A percentile compares a stretch with the other conserved stretches of the same genome.
phyloP scores from a whole-genome alignment of 768 basidiomycete genomes.

The Macrolepiota albuminosa region DNA sequence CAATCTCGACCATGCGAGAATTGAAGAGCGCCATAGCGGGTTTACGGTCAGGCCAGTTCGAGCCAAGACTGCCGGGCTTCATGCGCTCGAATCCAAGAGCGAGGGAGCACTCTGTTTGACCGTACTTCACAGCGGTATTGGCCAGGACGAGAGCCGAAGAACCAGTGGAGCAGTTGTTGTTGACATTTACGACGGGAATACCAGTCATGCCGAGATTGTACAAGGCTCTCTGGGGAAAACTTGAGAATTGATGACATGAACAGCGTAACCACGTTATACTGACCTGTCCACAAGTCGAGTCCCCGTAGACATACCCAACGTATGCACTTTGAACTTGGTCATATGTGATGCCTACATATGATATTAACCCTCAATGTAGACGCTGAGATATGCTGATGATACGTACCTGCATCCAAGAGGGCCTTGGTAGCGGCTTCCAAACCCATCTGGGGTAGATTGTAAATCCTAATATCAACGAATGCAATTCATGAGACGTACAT shows the following conservation, averaged over 20 bases:
- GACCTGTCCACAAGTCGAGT: constrained; percentile 75
- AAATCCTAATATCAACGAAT: neutral
- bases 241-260: neutral
- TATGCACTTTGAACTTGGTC: constrained; percentile 69
- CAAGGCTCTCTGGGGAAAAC: constrained; percentile 52
- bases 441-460: constrained; percentile 55
- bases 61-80: constrained; percentile 67
- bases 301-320: constrained; percentile 78
- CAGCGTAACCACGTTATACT: constrained; percentile 4
- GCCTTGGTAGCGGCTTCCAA: constrained; percentile 86
- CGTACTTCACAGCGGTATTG: constrained; percentile 64
- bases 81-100: constrained; percentile 88
- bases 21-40: constrained; percentile 46
- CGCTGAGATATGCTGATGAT: constrained; percentile 4
- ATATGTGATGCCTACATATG: constrained; percentile 66
- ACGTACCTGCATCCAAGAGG: constrained; percentile 72
- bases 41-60: constrained; percentile 53
- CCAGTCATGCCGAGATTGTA: constrained; percentile 82
- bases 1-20: constrained; percentile 41
- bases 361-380: neutral
- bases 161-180: constrained; percentile 86
- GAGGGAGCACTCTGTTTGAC: constrained; percentile 67
- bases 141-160: constrained; percentile 75
- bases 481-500: constrained; percentile 39
- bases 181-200: constrained; percentile 83